Conservation (phyloP, 257 asterid species). For the Jacaranda mimosifolia region DNA sequence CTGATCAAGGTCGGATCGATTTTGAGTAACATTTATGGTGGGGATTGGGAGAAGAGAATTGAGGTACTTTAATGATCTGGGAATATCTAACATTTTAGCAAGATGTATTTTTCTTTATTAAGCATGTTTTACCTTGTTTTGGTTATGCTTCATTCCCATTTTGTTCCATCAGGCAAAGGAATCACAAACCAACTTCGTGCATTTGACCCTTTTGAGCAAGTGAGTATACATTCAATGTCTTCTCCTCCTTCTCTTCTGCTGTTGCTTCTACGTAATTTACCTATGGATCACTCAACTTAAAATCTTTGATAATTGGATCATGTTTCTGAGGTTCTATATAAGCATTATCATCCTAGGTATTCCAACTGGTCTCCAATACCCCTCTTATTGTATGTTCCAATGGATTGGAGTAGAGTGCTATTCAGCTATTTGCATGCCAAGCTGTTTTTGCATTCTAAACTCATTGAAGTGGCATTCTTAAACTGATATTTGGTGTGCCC, state of each 20-base stretch:
- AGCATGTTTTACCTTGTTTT: not conserved
- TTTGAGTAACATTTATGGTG: constrained; percentile 70
- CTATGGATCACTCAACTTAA: constrained; percentile 26
- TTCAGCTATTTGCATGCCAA: constrained; percentile 5
- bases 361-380: not conserved
- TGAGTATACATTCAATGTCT: constrained; percentile 46
- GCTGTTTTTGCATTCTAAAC: constrained; percentile 22
- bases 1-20: constrained; percentile 80
- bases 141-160: constrained; percentile 30
- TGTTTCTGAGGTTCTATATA: constrained; percentile 17
- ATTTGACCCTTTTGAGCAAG: constrained; percentile 88
- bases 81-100: constrained; percentile 32
- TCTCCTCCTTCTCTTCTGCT: constrained; percentile 23
- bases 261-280: constrained; percentile 22
- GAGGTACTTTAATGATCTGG: constrained; percentile 61
- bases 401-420: constrained; percentile 12
- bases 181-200: constrained; percentile 80
- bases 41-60: constrained; percentile 90
- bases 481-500: not conserved
- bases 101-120: constrained; percentile 1
- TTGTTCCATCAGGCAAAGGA: constrained; percentile 74
- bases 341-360: constrained; percentile 24
- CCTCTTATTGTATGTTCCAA: not conserved
- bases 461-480: constrained; percentile 9
- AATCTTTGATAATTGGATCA: not conserved